phyloP scores from a whole-genome alignment of 1,284 basidiomycete species.

The Butyriboletus appendiculatus region DNA sequence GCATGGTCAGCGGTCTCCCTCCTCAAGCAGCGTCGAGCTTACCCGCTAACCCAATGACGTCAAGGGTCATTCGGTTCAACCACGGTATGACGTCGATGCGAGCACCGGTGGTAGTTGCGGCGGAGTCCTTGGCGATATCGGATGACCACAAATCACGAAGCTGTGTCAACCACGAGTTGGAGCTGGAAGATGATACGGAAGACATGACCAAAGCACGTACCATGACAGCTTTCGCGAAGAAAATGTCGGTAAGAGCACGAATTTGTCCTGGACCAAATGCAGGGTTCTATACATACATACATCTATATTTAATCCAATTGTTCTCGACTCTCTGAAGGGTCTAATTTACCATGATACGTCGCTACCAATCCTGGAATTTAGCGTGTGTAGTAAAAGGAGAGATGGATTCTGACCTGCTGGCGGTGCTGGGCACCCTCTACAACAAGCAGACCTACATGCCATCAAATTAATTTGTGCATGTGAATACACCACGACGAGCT shows the following conservation, averaged over 20 bases:
- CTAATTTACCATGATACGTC: slow-evolving; percentile 23
- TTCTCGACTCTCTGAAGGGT: not conserved
- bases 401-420: slow-evolving; percentile 21
- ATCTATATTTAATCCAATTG: not conserved
- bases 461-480: not conserved
- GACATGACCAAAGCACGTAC: slow-evolving; percentile 30
- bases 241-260: slow-evolving; percentile 54
- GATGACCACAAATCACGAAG: slow-evolving; percentile 46
- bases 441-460: slow-evolving; percentile 16
- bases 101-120: slow-evolving; percentile 9
- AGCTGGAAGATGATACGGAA: not conserved
- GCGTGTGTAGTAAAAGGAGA: not conserved
- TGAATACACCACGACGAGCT: not conserved
- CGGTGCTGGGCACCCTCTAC: slow-evolving; percentile 28
- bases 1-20: not conserved
- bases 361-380: slow-evolving; percentile 1
- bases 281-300: slow-evolving; percentile 45
- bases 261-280: slow-evolving; percentile 57
- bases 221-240: slow-evolving; percentile 51
- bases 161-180: slow-evolving; percentile 26
- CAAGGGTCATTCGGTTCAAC: slow-evolving; percentile 60
- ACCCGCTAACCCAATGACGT: slow-evolving; percentile 72
- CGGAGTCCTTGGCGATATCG: slow-evolving; percentile 29
- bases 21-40: not conserved
- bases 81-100: slow-evolving; percentile 55